These are phyloP conservation scores for Diplodia mutila DNA, from an alignment of 2,329 filamentous ascomycete species.

Conservation along the genomic window DNA sequence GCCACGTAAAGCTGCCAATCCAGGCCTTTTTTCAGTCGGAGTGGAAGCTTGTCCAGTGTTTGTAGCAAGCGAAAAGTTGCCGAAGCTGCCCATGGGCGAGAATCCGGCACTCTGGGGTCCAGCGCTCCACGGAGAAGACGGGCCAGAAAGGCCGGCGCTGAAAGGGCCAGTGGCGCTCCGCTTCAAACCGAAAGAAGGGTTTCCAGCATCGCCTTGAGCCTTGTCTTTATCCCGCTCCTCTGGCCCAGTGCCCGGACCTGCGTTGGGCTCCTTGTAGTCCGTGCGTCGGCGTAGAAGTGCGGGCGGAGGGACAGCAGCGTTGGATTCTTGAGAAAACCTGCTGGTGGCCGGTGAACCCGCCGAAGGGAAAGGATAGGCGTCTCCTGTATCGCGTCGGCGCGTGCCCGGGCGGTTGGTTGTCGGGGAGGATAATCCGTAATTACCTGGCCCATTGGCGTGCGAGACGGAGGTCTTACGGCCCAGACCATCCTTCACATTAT, in stretches of 20 bases:
- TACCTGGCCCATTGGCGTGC: constrained; percentile 60
- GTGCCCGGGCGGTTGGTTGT: constrained; percentile 72
- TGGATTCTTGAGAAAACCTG: constrained; percentile 66
- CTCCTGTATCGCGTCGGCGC: constrained; percentile 82
- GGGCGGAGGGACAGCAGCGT: constrained; percentile 63
- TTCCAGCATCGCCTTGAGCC: constrained; percentile 32
- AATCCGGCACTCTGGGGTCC: constrained; percentile 66
- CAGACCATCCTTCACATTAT: constrained; percentile 56
- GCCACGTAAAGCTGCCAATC: constrained; percentile 67
- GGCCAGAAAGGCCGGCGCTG: constrained; percentile 52
- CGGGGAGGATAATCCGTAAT: constrained; percentile 74
- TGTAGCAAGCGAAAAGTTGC: constrained; percentile 75
- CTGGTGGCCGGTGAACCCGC: constrained; percentile 64
- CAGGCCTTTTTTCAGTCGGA: constrained; percentile 70
- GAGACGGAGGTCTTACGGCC: constrained; percentile 81
- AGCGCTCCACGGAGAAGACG: constrained; percentile 62
- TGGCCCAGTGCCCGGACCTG: constrained; percentile 42
- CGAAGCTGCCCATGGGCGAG: constrained; percentile 81
- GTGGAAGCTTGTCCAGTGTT: constrained; percentile 58
- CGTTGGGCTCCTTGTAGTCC: constrained; percentile 59
- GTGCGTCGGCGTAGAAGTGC: constrained; percentile 64
- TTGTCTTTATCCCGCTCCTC: constrained; percentile 59
- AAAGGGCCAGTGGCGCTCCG: constrained; percentile 60
- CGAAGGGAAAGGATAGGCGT: constrained; percentile 63
- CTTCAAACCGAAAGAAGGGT: constrained; percentile 50